Conservation (phyloP, 352 stramenopile genomes). For the Phytophthora ohioensis region DNA sequence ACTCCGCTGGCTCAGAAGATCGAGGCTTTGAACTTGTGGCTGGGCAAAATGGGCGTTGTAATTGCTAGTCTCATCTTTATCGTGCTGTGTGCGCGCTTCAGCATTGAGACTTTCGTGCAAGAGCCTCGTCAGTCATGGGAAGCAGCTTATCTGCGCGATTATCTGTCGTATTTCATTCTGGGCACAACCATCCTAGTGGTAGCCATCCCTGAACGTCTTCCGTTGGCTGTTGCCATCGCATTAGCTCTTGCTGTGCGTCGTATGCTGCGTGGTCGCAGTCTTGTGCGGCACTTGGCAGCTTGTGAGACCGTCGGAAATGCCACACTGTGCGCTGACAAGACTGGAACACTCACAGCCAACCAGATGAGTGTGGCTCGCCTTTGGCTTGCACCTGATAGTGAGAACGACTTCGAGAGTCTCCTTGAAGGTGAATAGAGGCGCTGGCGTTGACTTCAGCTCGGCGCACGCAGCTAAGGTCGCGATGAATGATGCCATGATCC, state of each 20-base stretch:
- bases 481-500: constrained; percentile 18
- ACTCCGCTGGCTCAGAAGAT: constrained; percentile 86
- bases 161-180: constrained; percentile 89
- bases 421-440: background rate
- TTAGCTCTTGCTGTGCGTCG: constrained; percentile 92
- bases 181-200: constrained; percentile 85
- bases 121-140: constrained; percentile 48
- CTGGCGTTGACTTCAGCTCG: constrained; percentile 27
- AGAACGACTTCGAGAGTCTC: constrained; percentile 21
- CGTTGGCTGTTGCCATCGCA: constrained; percentile 90
- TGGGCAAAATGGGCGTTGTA: constrained; percentile 70
- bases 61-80: constrained; percentile 74
- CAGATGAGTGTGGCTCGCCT: constrained; percentile 94
- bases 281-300: constrained; percentile 95
- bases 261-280: constrained; percentile 97
- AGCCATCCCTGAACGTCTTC: constrained; percentile 92
- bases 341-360: constrained; percentile 96
- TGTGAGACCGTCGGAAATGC: constrained; percentile 98
- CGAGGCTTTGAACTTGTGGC: constrained; percentile 68
- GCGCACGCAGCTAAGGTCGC: background rate
- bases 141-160: constrained; percentile 51
- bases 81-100: constrained; percentile 60
- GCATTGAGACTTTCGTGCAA: constrained; percentile 65
- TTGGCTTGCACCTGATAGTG: constrained; percentile 48
- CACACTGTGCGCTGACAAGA: constrained; percentile 97